Percentiles rank a stretch among this genome's conserved stretches.
These are phyloP conservation scores for Sisymbrium altissimum DNA, from an alignment of 345 rosid genomes.

Conservation along the genomic window DNA sequence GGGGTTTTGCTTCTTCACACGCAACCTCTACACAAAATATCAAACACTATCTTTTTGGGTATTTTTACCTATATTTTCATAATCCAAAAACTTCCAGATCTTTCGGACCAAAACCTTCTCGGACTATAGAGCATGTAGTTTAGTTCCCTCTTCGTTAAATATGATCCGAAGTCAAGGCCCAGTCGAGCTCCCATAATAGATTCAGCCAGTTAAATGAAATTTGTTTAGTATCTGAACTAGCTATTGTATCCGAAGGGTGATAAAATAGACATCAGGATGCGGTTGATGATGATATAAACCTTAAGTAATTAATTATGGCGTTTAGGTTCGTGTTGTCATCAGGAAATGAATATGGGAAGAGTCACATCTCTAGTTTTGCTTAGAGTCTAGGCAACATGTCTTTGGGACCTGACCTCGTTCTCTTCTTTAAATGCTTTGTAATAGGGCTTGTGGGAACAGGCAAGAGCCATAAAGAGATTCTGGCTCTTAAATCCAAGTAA, in stretches of 20 bases:
- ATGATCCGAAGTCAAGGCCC: not conserved
- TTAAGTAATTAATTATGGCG: not conserved
- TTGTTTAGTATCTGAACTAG: not conserved
- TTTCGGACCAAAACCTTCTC: not conserved
- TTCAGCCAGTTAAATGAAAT: not conserved
- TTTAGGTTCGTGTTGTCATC: slow-evolving; percentile 29
- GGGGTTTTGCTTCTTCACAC: slow-evolving; percentile 38
- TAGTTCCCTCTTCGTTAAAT: not conserved
- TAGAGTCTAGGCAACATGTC: slow-evolving; percentile 31
- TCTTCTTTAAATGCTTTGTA: slow-evolving; percentile 25
- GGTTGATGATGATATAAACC: slow-evolving; percentile 13
- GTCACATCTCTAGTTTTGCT: slow-evolving; percentile 32
- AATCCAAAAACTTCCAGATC: not conserved
- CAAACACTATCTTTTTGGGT: slow-evolving; percentile 15
- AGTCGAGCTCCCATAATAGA: not conserved
- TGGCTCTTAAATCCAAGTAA: slow-evolving; percentile 14
- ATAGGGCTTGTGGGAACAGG: slow-evolving; percentile 22
- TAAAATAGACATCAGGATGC: not conserved
- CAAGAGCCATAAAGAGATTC: slow-evolving; percentile 30
- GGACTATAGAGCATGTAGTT: not conserved
- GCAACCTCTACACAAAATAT: slow-evolving; percentile 33
- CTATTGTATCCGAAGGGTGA: not conserved
- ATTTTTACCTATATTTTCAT: not conserved
- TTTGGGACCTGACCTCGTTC: slow-evolving; percentile 23
- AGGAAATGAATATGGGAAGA: slow-evolving; percentile 21